These are phyloP conservation scores for Diaporthe helianthi DNA, from an alignment of 2,329 filamentous ascomycete species.

Conservation along the genomic window DNA sequence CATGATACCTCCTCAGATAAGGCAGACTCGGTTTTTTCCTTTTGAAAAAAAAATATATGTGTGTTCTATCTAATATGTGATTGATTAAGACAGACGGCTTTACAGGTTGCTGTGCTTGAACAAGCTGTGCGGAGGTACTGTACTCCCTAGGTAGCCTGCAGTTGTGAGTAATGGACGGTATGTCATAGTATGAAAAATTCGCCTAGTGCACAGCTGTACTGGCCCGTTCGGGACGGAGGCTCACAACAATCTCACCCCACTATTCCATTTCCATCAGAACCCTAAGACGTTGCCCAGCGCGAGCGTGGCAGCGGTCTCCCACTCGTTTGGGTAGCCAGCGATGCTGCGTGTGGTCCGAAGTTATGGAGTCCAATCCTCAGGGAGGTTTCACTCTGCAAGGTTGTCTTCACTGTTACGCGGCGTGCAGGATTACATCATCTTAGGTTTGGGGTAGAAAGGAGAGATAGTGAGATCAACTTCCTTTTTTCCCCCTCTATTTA, in stretches of 20 bases:
- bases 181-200: constrained; percentile 30
- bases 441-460: constrained; percentile 63
- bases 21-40: not conserved
- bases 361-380: constrained; percentile 74
- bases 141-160: too few relatives aligned
- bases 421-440: constrained; percentile 71
- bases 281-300: constrained; percentile 68
- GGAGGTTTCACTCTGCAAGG: constrained; percentile 78
- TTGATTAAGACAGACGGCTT: too few relatives aligned
- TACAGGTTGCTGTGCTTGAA: too few relatives aligned
- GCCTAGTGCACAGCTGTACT: constrained; percentile 60
- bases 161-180: accelerated
- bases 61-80: too few relatives aligned
- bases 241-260: constrained; percentile 57
- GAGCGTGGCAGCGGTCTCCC: constrained; percentile 71
- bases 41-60: too few relatives aligned
- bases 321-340: constrained; percentile 74
- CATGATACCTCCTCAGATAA: not conserved
- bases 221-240: constrained; percentile 65
- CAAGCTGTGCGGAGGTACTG: not conserved
- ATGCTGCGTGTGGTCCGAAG: constrained; percentile 69
- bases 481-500: constrained; percentile 50
- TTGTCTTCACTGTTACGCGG: constrained; percentile 73
- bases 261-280: constrained; percentile 64
- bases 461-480: constrained; percentile 64